Conservation (phyloP, 139 green algal genomes). For the Picochlorum costavermella region DNA sequence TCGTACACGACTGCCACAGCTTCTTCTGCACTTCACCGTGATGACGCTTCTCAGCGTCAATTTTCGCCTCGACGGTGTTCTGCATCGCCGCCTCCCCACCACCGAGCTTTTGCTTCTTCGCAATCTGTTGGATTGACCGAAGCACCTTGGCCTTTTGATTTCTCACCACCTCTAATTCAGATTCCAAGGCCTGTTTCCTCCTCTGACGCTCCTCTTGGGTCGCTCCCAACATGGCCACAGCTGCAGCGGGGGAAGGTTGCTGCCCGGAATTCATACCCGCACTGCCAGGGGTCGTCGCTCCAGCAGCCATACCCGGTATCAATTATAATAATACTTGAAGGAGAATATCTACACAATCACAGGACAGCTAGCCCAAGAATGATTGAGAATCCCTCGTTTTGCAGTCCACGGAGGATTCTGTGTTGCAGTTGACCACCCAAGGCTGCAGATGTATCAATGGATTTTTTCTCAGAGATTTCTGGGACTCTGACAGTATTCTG, state of each 20-base stretch:
- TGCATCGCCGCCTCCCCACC: conserved; percentile 3
- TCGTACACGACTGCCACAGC: conserved; percentile 25
- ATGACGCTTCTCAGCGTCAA: conserved; percentile 18
- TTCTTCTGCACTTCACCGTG: conserved; percentile 11
- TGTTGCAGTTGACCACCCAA: no score
- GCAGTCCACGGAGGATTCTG: no score
- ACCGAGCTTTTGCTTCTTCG: conserved; percentile 28
- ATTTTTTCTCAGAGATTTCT: no score
- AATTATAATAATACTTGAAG: no score
- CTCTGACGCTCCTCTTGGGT: conserved; percentile 7
- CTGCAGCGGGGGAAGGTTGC: not conserved
- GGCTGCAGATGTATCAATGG: no score
- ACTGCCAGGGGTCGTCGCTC: no score
- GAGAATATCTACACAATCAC: no score
- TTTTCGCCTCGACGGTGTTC: not conserved
- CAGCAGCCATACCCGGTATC: no score
- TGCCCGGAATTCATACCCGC: no score
- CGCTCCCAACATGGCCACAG: not conserved
- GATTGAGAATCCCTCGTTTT: no score
- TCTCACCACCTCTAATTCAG: conserved; percentile 17
- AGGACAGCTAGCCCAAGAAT: no score
- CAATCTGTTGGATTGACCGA: conserved; percentile 29
- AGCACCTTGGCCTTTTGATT: conserved; percentile 34
- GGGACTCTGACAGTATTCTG: no score
- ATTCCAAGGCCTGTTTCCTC: conserved; percentile 20